A percentile compares a stretch with the other conserved stretches of the same genome.
phyloP scores from a whole-genome alignment of 2,329 filamentous ascomycete genomes.

The Monosporascus sp. region DNA sequence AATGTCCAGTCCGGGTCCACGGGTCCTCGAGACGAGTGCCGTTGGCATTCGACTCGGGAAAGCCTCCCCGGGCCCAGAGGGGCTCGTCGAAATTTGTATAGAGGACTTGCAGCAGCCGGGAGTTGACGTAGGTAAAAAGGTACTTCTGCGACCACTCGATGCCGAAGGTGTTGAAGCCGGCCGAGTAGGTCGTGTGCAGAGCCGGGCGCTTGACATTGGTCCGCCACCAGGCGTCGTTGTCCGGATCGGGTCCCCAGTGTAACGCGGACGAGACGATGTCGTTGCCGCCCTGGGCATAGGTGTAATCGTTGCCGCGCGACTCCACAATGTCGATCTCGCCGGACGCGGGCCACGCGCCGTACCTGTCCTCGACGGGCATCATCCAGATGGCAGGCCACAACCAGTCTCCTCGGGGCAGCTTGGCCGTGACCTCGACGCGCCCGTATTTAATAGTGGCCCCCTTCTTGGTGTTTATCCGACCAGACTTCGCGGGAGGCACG shows the following conservation, averaged over 20 bases:
- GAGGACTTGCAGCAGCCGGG: slow-evolving; percentile 70
- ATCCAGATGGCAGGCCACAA: slow-evolving; percentile 92
- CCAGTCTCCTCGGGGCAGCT: slow-evolving; percentile 75
- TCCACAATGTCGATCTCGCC: slow-evolving; percentile 83
- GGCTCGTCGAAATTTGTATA: slow-evolving; percentile 68
- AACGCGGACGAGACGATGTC: slow-evolving; percentile 74
- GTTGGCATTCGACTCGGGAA: slow-evolving; percentile 58
- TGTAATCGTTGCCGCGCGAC: slow-evolving; percentile 76
- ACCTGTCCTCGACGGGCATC: slow-evolving; percentile 67
- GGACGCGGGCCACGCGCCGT: slow-evolving; percentile 72
- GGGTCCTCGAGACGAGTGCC: slow-evolving; percentile 58
- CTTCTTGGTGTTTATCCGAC: slow-evolving; percentile 68
- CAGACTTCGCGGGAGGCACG: slow-evolving; percentile 72
- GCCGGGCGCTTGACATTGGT: slow-evolving; percentile 74
- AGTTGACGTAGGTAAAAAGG: slow-evolving; percentile 81
- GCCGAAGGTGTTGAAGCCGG: slow-evolving; percentile 69
- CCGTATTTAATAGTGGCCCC: slow-evolving; percentile 72
- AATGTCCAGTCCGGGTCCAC: slow-evolving; percentile 56
- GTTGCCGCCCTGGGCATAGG: slow-evolving; percentile 71
- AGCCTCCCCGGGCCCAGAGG: slow-evolving; percentile 64
- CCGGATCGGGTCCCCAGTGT: slow-evolving; percentile 72
- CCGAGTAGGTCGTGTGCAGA: slow-evolving; percentile 67
- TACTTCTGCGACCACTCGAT: slow-evolving; percentile 87
- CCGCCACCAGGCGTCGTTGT: slow-evolving; percentile 75
- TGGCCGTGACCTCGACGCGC: slow-evolving; percentile 72